Conservation (phyloP, 352 stramenopile genomes). For the Phytophthora foliorum region DNA sequence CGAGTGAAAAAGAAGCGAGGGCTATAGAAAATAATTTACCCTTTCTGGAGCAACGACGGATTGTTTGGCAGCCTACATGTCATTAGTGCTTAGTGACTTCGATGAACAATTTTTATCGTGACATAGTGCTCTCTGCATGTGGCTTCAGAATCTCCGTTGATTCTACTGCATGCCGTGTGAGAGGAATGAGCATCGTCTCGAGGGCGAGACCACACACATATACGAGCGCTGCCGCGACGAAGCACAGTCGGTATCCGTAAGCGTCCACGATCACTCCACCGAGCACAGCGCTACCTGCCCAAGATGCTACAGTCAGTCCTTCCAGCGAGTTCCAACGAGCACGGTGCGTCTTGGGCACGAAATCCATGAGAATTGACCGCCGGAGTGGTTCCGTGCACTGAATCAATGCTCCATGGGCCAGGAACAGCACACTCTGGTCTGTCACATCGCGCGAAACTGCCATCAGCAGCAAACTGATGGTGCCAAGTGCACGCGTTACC, state of each 20-base stretch:
- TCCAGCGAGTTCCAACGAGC: constrained; percentile 81
- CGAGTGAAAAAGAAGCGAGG: too few relatives aligned
- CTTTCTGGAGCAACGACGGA: too few relatives aligned
- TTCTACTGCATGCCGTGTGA: constrained; percentile 53
- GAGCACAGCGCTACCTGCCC: constrained; percentile 73
- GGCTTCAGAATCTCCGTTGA: constrained; percentile 7
- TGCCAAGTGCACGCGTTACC: constrained; percentile 46
- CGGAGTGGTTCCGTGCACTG: constrained; percentile 70
- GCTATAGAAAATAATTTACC: too few relatives aligned
- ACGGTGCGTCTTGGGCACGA: constrained; percentile 65
- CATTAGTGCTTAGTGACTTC: too few relatives aligned
- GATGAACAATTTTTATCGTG: too few relatives aligned
- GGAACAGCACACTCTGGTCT: constrained; percentile 59
- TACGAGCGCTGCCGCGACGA: constrained; percentile 58
- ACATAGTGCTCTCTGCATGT: not conserved
- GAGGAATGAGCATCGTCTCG: constrained; percentile 65
- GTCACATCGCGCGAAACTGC: constrained; percentile 37
- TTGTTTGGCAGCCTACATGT: too few relatives aligned
- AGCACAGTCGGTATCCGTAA: constrained; percentile 75
- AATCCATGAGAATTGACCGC: constrained; percentile 82
- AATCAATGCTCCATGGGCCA: constrained; percentile 65
- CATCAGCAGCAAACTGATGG: constrained; percentile 60
- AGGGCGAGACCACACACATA: constrained; percentile 56
- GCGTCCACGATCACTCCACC: constrained; percentile 66
- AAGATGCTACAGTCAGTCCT: constrained; percentile 69